These are phyloP conservation scores for Haematococcus sp. DNA, from an alignment of 139 green algal species.

Conservation along the genomic window DNA sequence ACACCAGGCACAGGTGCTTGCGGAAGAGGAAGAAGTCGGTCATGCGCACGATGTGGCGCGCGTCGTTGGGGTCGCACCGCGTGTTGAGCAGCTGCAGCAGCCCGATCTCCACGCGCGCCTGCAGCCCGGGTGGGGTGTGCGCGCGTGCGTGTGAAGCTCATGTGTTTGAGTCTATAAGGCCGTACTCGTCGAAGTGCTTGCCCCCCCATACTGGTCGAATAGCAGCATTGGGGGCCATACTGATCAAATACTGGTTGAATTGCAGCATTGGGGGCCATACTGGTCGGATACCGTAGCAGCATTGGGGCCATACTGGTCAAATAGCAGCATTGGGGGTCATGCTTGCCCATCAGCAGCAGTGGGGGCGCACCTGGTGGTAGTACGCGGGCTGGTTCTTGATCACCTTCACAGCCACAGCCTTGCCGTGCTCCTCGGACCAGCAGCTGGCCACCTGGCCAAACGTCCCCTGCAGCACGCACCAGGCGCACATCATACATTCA, in stretches of 20 bases:
- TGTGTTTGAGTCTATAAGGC: too few species aligned
- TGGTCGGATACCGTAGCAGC: too few species aligned
- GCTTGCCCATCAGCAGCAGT: constrained; percentile 17
- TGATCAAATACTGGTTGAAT: too few species aligned
- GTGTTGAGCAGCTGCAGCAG: constrained; percentile 93
- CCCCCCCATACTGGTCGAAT: too few species aligned
- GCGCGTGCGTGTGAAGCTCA: too few species aligned
- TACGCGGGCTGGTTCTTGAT: constrained; percentile 99
- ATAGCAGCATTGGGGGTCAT: too few species aligned
- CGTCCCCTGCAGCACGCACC: constrained; percentile 4
- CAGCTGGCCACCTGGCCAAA: constrained; percentile 20
- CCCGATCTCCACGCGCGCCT: constrained; percentile 65
- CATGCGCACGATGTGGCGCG: constrained; percentile 92
- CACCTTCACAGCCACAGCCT: constrained; percentile 73
- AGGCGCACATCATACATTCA: too few species aligned
- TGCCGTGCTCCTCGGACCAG: constrained; percentile 17
- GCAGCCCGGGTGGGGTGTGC: too few species aligned
- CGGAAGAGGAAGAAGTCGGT: constrained; percentile 89
- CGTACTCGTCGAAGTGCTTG: too few species aligned
- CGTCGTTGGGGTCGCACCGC: constrained; percentile 72
- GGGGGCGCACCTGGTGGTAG: constrained; percentile 84
- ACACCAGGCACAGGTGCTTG: constrained; percentile 95
- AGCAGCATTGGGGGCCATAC: too few species aligned
- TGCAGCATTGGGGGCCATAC: too few species aligned
- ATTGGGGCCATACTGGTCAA: too few species aligned